A percentile compares a stretch with the other conserved stretches of the same genome.
Evolutionary conservation across 306 rosid genomes (phyloP).

Genomic region (Corylus heterophylla): DNA sequence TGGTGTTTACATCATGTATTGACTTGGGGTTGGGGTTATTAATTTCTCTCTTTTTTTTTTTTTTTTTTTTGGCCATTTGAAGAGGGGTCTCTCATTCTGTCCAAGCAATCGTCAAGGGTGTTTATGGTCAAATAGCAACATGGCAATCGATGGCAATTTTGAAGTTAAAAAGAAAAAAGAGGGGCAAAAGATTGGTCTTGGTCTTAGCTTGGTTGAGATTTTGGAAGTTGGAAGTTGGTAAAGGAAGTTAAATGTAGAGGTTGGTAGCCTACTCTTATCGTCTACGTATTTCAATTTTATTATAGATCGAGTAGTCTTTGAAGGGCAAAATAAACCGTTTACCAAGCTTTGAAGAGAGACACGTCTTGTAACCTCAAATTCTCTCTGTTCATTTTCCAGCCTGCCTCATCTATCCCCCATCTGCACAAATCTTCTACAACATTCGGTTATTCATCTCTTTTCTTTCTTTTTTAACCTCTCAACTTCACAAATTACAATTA

Average conservation of each 20-base stretch:
- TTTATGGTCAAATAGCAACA: background rate
- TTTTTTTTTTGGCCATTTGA: too few relatives aligned
- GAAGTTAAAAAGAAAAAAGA: background rate
- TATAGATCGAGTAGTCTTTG: background rate
- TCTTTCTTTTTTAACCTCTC: background rate
- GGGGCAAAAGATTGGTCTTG: conserved; percentile 4
- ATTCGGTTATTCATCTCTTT: background rate
- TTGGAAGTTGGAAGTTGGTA: conserved; percentile 22
- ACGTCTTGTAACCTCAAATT: conserved; percentile 19
- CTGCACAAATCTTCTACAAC: background rate
- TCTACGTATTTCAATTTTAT: conserved; percentile 26
- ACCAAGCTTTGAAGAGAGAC: conserved; percentile 26
- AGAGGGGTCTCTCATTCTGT: too few relatives aligned
- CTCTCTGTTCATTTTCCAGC: conserved; percentile 35
- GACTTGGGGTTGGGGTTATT: too few relatives aligned
- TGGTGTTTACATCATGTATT: too few relatives aligned
- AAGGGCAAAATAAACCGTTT: conserved; percentile 19
- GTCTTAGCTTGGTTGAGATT: background rate
- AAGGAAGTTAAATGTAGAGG: conserved; percentile 44
- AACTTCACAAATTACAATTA: too few relatives aligned
- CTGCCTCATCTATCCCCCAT: conserved; percentile 47
- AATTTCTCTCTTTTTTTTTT: too few relatives aligned
- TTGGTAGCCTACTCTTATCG: conserved; percentile 73
- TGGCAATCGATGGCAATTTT: background rate
- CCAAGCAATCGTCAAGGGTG: background rate